Base-by-base conservation (phyloP, 2,329 filamentous ascomycete species). In the Pleurostoma richardsiae region DNA sequence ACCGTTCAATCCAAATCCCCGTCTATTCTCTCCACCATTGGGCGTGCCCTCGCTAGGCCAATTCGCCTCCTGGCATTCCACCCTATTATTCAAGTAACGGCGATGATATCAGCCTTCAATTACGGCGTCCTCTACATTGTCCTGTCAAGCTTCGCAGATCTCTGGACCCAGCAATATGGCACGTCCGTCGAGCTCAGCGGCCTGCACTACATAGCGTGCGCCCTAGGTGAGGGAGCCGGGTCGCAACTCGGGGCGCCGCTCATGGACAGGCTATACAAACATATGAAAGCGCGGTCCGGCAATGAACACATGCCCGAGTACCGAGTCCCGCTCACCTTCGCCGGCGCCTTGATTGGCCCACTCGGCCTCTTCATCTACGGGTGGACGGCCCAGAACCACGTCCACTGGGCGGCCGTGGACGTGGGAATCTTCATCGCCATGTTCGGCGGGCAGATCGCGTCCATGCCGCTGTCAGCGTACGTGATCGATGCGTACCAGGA, bases 111-210 rank as follows among this genome's bases (percentile, higher is more conserved):
- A 53, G 82, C 76, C 1, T 78, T 80, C 51, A 64, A 78, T 11
- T 85, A 83, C 52, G 82, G 83, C 0, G 59, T 83, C 1, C 75
- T 85, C 57, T 86, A 85, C 47, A 74, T 86, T 27, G 70, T 82
- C 30, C 71, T 87, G 1, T 76, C 79, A 0, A 84, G 77, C 3
- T 85, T 85, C 52, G 77, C 83, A 0, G 56, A 61, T 0, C 66
- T 88, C 1, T 87, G 80, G 80, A 68, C 61, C 3, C 52, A 58
- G 0, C 62, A 69, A 10, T 88, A 88, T 55, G 57, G 70, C 45
- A 70, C 83, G 54, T 72, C 73, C 1, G 67, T 74, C 7, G 76
- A 78, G 44, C 78, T 80, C 29, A 80, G 76, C n/a, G 79, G 79
- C 0, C 60, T 86, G 1, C 82, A 86, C 60, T 86, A 84, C 61